Base-by-base conservation (phyloP, 2,329 filamentous ascomycete species). In the Lomentospora prolificans region DNA sequence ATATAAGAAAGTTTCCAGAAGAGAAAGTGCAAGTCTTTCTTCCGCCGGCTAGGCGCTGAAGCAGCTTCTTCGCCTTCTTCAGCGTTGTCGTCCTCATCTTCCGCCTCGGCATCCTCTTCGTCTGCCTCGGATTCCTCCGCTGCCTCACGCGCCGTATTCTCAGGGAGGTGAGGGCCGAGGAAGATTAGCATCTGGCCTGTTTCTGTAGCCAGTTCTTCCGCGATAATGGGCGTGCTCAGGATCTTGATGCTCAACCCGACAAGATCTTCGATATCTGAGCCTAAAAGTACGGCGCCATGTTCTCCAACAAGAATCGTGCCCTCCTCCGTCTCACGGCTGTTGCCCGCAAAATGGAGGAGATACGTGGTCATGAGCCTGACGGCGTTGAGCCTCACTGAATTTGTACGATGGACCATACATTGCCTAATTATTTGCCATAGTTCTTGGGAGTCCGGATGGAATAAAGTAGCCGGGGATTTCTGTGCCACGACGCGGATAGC, bases 171-270 rank as follows among this genome's bases (percentile, higher is more conserved):
- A 22, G 73, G 82, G 44, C 85, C 89, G 0, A 99, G 75, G 74
- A 95, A 95, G 36, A 92, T 78, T 33, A 96, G 75, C 60, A 96
- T 90, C 61, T 90, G 87, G 3, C 89, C 82, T 10, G 84, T 84
- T 66, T 95, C 89, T 44, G 82, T 77, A 1, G 88, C 88, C n/a
- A 97, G 75, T 64, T 94, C 86, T 14, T 85, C 84, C 6, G 92
- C 71, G 24, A 83, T 80, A 55, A 53, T 79, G 0, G 79, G 76
- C 0, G 80, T 81, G 51, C 82, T 82, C 48, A 96, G 66, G 17
- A 80, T 75, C 50, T 72, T 69, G 6, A 80, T 69, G 0, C 70
- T 69, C 10, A 78, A 69, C 12, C 75, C 72, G 58, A 77, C 81
- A 69, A 76, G 78, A 66, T 72, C 81, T 69, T 72, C 69, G 71